Percentiles rank a stretch among this genome's conserved stretches.
Evolutionary conservation across 768 basidiomycete species (phyloP).

Genomic region (Strobilomyces echinocephalus): DNA sequence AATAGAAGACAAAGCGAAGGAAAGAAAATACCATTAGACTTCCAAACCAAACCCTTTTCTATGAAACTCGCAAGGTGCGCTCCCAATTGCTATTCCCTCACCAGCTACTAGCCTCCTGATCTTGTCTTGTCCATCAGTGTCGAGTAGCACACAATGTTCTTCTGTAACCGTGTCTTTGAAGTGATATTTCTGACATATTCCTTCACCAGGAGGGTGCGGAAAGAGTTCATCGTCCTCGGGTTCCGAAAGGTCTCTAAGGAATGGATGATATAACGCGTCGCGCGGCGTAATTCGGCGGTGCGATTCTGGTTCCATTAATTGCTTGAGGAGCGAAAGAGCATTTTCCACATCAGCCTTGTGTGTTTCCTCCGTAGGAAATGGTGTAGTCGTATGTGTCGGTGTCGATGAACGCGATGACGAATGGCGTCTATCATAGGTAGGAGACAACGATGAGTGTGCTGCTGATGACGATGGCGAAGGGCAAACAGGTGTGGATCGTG

Average conservation of each 20-base stretch:
- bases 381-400: conserved; percentile 11
- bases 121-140: conserved; percentile 32
- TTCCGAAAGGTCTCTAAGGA: conserved; percentile 51
- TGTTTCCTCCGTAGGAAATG: conserved; percentile 31
- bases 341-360: conserved; percentile 54
- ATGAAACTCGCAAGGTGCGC: conserved; percentile 61
- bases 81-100: conserved; percentile 56
- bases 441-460: conserved; percentile 20
- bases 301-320: conserved; percentile 71
- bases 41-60: conserved; percentile 15
- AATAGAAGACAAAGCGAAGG: neutral
- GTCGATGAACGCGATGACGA: conserved; percentile 21
- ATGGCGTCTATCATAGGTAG: conserved; percentile 13
- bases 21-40: neutral
- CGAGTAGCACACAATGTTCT: conserved; percentile 47
- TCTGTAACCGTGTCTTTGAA: conserved; percentile 56
- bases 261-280: conserved; percentile 73
- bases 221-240: conserved; percentile 60
- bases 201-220: conserved; percentile 65
- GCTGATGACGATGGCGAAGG: conserved; percentile 36
- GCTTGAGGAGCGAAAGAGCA: conserved; percentile 73
- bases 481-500: conserved; percentile 16
- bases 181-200: conserved; percentile 62
- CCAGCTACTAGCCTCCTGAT: conserved; percentile 31
- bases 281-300: conserved; percentile 73